phyloP scores from a whole-genome alignment of 192 early-diverging fungal species.

The Phlyctochytrium arcticum region DNA sequence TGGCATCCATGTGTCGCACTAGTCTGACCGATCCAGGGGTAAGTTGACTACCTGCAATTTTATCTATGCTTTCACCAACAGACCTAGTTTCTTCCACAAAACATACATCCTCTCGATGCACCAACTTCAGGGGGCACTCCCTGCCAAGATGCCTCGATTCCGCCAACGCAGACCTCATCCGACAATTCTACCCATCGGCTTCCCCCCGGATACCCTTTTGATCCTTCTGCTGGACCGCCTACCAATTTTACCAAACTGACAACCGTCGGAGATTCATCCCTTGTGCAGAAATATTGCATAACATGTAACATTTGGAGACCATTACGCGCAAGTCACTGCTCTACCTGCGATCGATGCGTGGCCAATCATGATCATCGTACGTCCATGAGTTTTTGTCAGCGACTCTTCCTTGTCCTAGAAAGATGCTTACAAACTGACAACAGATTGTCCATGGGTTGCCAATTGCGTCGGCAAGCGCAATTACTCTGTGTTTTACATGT shows the following conservation, averaged over 20 bases:
- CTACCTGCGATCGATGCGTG: slow-evolving; percentile 87
- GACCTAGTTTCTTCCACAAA: no score
- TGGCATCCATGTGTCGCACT: slow-evolving; percentile 29
- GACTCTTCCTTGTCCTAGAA: no score
- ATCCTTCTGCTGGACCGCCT: no score
- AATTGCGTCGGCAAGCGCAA: slow-evolving; percentile 80
- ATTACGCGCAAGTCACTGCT: slow-evolving; percentile 83
- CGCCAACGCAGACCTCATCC: background rate
- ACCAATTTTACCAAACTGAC: no score
- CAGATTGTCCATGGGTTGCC: slow-evolving; percentile 87
- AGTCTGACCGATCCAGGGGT: slow-evolving; percentile 43
- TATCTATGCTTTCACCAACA: no score
- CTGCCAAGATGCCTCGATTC: no score
- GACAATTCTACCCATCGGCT: background rate
- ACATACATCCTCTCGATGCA: no score
- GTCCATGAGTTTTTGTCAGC: background rate
- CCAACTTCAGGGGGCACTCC: no score
- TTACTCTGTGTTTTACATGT: slow-evolving; percentile 72
- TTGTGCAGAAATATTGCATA: slow-evolving; percentile 87
- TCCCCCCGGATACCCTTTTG: slow-evolving; percentile 13
- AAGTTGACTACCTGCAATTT: no score
- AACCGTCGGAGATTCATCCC: no score
- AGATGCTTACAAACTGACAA: no score
- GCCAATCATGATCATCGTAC: slow-evolving; percentile 40
- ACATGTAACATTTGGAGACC: slow-evolving; percentile 87